A percentile compares a stretch with the other conserved stretches of the same genome.
These are phyloP conservation scores for Ceratobasidium papillatum DNA, from an alignment of 1,284 basidiomycete species.

Conservation along the genomic window DNA sequence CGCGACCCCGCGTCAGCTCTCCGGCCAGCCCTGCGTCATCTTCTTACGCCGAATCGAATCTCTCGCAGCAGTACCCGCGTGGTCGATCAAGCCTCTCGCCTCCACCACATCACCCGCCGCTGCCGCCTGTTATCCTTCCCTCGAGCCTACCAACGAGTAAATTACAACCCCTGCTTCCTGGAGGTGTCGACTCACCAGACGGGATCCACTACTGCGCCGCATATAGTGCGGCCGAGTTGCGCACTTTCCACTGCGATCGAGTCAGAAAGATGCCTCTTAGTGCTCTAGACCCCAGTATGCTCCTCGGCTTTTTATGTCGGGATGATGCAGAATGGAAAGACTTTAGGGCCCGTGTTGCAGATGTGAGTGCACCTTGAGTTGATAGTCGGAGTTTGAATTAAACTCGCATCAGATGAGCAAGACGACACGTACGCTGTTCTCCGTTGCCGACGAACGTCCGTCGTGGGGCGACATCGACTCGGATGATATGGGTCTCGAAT, in stretches of 20 bases:
- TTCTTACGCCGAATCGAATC: slow-evolving; percentile 33
- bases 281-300: slow-evolving; percentile 96
- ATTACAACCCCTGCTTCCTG: slow-evolving; percentile 43
- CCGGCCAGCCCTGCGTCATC: slow-evolving; percentile 33
- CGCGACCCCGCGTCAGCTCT: slow-evolving; percentile 33
- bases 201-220: slow-evolving; percentile 66
- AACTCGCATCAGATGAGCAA: slow-evolving; percentile 54
- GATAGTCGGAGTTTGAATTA: not conserved
- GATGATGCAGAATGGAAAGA: slow-evolving; percentile 87
- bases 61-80: slow-evolving; percentile 14
- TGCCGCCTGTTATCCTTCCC: slow-evolving; percentile 20
- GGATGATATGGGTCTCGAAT: slow-evolving; percentile 81
- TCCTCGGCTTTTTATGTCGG: slow-evolving; percentile 89
- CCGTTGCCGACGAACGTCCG: slow-evolving; percentile 85
- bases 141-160: slow-evolving; percentile 12
- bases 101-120: slow-evolving; percentile 16
- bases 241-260: slow-evolving; percentile 93
- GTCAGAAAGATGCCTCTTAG: slow-evolving; percentile 92
- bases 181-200: slow-evolving; percentile 57
- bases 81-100: slow-evolving; percentile 35
- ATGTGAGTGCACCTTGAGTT: slow-evolving; percentile 59
- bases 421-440: slow-evolving; percentile 80
- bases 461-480: slow-evolving; percentile 76
- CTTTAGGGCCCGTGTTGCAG: slow-evolving; percentile 73
- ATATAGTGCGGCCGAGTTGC: slow-evolving; percentile 72